phyloP scores from a whole-genome alignment of 768 basidiomycete genomes.

The Tylopilus sp. region DNA sequence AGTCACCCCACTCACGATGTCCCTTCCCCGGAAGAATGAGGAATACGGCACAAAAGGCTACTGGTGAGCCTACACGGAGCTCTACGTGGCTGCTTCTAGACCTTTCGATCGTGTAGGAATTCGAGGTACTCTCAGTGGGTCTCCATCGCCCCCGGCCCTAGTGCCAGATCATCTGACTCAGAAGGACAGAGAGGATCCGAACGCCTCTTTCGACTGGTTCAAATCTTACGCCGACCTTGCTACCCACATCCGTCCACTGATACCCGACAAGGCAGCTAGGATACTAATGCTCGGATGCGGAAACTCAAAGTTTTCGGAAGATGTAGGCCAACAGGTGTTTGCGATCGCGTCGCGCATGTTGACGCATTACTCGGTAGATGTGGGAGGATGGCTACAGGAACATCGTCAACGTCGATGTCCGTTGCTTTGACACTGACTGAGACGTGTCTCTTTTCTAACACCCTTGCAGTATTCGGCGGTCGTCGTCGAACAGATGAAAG shows the following conservation, averaged over 20 bases:
- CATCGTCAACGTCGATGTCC: constrained; percentile 75
- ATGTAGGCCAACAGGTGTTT: constrained; percentile 38
- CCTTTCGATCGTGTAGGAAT: constrained; percentile 46
- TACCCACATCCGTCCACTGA: constrained; percentile 51
- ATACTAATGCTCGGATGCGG: constrained; percentile 85
- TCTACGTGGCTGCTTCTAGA: neutral
- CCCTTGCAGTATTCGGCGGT: constrained; percentile 63
- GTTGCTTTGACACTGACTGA: constrained; percentile 17
- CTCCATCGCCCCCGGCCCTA: neutral
- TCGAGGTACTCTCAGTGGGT: constrained; percentile 64
- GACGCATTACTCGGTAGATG: constrained; percentile 51
- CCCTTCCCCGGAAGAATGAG: constrained; percentile 60
- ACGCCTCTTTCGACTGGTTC: constrained; percentile 82
- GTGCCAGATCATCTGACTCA: constrained; percentile 1
- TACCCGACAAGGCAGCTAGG: constrained; percentile 56
- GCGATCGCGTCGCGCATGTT: neutral
- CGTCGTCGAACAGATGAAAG: constrained; percentile 71
- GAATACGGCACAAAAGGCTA: constrained; percentile 67
- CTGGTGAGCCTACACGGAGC: constrained; percentile 45
- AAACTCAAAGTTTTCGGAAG: constrained; percentile 76
- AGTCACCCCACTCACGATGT: constrained; percentile 14
- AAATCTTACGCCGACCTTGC: constrained; percentile 77
- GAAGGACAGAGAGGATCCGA: constrained; percentile 49
- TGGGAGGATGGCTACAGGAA: constrained; percentile 83
- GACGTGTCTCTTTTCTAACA: neutral